Evolutionary conservation across 148 eudicot species (phyloP).

Genomic region (Camellia japonica): DNA sequence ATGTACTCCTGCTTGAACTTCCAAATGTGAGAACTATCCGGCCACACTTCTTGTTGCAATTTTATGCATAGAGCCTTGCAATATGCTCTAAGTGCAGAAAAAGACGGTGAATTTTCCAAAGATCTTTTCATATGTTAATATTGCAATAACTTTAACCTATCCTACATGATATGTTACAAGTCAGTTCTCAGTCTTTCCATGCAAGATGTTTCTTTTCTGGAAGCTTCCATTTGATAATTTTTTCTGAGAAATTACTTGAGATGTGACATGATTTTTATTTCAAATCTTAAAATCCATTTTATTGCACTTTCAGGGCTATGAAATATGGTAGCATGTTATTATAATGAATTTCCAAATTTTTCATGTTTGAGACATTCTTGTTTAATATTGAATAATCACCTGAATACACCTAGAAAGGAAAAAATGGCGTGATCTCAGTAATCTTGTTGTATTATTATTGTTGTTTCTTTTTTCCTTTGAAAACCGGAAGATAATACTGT

Average conservation of each 20-base stretch:
- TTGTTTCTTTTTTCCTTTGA: background rate
- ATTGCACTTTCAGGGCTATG: background rate
- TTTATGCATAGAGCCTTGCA: too few relatives aligned
- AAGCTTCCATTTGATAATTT: background rate
- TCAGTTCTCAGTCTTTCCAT: too few relatives aligned
- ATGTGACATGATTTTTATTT: background rate
- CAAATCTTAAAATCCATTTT: background rate
- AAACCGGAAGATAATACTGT: background rate
- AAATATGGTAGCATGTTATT: background rate
- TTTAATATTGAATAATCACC: constrained; percentile 5
- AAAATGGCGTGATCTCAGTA: background rate
- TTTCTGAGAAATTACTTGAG: background rate
- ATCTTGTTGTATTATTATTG: background rate
- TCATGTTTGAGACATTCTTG: background rate
- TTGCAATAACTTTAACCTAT: too few relatives aligned
- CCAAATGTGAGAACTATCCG: too few relatives aligned
- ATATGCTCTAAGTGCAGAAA: too few relatives aligned
- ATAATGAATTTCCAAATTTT: background rate
- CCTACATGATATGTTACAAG: too few relatives aligned
- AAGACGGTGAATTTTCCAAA: too few relatives aligned
- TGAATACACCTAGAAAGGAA: background rate
- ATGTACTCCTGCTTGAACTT: too few relatives aligned
- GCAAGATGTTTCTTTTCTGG: background rate
- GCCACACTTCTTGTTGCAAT: too few relatives aligned
- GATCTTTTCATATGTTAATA: too few relatives aligned